Base-by-base conservation (phyloP, 176 grass and related monocot species). In the Paspalum notatum region DNA sequence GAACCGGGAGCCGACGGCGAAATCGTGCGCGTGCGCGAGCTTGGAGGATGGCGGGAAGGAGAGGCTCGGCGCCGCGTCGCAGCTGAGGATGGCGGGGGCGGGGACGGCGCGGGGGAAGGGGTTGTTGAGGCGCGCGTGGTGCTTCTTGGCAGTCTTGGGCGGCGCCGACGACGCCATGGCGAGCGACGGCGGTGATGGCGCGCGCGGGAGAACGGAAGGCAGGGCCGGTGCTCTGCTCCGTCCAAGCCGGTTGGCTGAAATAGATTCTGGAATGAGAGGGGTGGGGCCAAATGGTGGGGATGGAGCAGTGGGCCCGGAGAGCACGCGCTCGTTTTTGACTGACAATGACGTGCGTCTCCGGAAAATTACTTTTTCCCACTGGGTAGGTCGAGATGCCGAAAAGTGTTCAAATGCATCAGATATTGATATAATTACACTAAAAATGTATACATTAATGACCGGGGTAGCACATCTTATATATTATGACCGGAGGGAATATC, bases 111-210 rank as follows among this genome's bases (percentile, higher is more conserved):
- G 74, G 0, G 89, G 94, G 39, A 97, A 97, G 5, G 91, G 94
- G 72, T 94, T 94, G 89, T 97, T 97, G 83, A 97, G 62, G 83
- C 71, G 91, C 25, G 75, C 54, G 68, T 87, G 80, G 80, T 92
- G 87, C 77, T 90, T 97, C 72, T 92, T 94, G 38, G 80, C 60
- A n/a, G 74, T 87, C 72, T 78, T 92, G 22, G 44, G 58, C 55
- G 55, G 55, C 56, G 55, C 54, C 79, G 77, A 54, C 50, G 80
- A 46, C 66, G 60, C 26, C 84, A 86, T 79, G 76, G 32, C 62
- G 18, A 39, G 32, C 62, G 18, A 39, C 25, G 64, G 44, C 44
- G 84, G 53, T 21, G 80, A 22, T 69, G 41, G 43, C n/a, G 66
- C 66, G 44, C 21, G 18, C 27, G 80, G 86, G 56, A 47, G 64